Evolutionary conservation across 306 rosid species (phyloP).

Genomic region (Begonia masoniana): DNA sequence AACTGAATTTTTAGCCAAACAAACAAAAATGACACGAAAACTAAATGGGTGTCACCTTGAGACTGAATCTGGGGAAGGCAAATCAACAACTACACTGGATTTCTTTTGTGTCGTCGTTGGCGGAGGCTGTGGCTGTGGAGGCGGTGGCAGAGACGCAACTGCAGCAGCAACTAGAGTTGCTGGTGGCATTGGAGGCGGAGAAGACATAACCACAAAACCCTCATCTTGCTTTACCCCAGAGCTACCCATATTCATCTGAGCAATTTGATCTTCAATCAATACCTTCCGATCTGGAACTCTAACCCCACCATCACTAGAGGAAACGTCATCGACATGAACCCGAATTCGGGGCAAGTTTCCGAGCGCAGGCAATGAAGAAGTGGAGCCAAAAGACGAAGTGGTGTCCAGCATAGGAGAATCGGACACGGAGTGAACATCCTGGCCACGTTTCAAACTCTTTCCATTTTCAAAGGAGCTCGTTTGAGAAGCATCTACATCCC

Average conservation of each 20-base stretch:
- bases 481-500: constrained; percentile 33
- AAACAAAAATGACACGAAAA: constrained; percentile 2
- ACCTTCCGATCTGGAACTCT: constrained; percentile 67
- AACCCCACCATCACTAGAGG: constrained; percentile 19
- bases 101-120: constrained; percentile 52
- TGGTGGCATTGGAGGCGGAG: constrained; percentile 52
- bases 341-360: constrained; percentile 88
- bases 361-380: constrained; percentile 78
- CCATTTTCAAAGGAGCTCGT: constrained; percentile 49
- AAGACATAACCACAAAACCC: constrained; percentile 38
- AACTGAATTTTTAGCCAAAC: constrained; percentile 9
- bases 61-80: constrained; percentile 89
- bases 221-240: constrained; percentile 47
- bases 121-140: constrained; percentile 28
- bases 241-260: constrained; percentile 46
- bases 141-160: constrained; percentile 19
- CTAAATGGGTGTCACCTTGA: constrained; percentile 44
- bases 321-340: constrained; percentile 59
- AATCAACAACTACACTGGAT: constrained; percentile 43
- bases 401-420: constrained; percentile 94
- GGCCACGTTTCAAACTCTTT: constrained; percentile 47
- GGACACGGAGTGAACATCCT: constrained; percentile 88
- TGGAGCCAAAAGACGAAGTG: constrained; percentile 79
- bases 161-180: constrained; percentile 16
- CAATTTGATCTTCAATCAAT: constrained; percentile 87